Evolutionary conservation across 2,329 filamentous ascomycete genomes (phyloP).

Genomic region (Xylariaceae sp.): DNA sequence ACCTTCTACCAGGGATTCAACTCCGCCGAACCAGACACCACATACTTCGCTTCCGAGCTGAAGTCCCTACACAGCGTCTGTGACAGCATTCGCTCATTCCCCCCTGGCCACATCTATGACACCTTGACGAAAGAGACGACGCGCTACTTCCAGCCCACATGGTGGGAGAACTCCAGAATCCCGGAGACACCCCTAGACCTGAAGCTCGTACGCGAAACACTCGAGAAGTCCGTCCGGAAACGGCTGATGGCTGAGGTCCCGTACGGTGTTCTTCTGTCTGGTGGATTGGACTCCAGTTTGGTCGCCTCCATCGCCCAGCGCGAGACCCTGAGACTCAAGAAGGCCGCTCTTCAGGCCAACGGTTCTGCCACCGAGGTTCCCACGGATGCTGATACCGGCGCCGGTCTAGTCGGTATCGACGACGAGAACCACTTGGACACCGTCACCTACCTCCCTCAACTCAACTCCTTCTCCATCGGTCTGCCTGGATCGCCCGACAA

Average conservation of each 20-base stretch:
- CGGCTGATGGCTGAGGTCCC: slow-evolving; percentile 98
- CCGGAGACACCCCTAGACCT: slow-evolving; percentile 78
- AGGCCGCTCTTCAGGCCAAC: slow-evolving; percentile 52
- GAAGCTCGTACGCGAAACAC: slow-evolving; percentile 70
- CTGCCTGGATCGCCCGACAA: slow-evolving; percentile 90
- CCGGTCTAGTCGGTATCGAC: slow-evolving; percentile 87
- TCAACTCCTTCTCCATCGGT: slow-evolving; percentile 98
- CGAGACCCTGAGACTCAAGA: slow-evolving; percentile 74
- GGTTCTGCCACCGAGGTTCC: slow-evolving; percentile 34
- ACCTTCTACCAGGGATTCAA: slow-evolving; percentile 96
- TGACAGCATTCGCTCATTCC: slow-evolving; percentile 91
- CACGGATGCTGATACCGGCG: slow-evolving; percentile 54
- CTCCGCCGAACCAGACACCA: slow-evolving; percentile 72
- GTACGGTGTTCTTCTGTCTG: slow-evolving; percentile 91
- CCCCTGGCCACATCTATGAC: slow-evolving; percentile 93
- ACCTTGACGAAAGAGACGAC: slow-evolving; percentile 81
- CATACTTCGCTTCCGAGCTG: slow-evolving; percentile 95
- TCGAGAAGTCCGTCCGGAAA: slow-evolving; percentile 92
- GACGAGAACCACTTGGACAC: slow-evolving; percentile 86
- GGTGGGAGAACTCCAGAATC: slow-evolving; percentile 79
- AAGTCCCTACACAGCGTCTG: slow-evolving; percentile 91
- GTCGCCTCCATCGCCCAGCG: slow-evolving; percentile 93
- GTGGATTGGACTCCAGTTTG: slow-evolving; percentile 91
- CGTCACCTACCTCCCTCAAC: slow-evolving; percentile 83
- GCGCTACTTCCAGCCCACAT: slow-evolving; percentile 85